Base-by-base conservation (phyloP, 257 asterid species). In the Nicotiana obtusifolia region DNA sequence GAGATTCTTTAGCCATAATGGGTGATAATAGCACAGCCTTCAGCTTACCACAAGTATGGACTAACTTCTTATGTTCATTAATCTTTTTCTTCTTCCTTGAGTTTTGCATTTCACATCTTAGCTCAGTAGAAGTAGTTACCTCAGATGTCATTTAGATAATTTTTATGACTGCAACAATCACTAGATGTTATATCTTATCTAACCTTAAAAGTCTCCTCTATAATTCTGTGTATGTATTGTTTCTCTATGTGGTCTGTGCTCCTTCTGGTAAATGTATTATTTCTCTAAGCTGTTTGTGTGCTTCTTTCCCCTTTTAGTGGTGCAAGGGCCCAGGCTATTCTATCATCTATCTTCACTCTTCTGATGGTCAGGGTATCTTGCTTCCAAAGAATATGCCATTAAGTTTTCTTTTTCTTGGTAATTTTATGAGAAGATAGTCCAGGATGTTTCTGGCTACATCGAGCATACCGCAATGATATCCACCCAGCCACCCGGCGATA, bases 11-110 rank as follows among this genome's bases (percentile, higher is more conserved):
- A 87, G 97, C 97, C 75, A 86, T 93, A 87, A 96, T 96, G 99
- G 99, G 99, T 60, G 97, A 90, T 65, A 96, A 93, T 64, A 96
- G 98, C 88, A 96, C 99, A n/a, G 98, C 99, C 83, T 96, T 93
- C 87, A 93, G 99, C 93, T 89, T 96, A 81, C 98, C 99, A 24
- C 99, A 94, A 91, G 99, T 93, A 88, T 24, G 80, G 81, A 57
- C 60, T 73, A 15, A 44, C 59, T 71, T 44, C 79, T 73, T 73
- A 35, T 47, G 78, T 24, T 13, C 61, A 14, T 47, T 47, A 8
- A 24, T 73, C 78, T 24, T 47, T 28, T 73, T 49, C 44, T 47
- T 71, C 35, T 69, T 69, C 35, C 79, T 73, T 73, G 62, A 49
- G 15, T 49, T 47, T 49, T 47, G 44, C 62, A 73, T 47, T 47